phyloP scores from a whole-genome alignment of 2,329 filamentous ascomycete species.

The Intubia oerlemansii region DNA sequence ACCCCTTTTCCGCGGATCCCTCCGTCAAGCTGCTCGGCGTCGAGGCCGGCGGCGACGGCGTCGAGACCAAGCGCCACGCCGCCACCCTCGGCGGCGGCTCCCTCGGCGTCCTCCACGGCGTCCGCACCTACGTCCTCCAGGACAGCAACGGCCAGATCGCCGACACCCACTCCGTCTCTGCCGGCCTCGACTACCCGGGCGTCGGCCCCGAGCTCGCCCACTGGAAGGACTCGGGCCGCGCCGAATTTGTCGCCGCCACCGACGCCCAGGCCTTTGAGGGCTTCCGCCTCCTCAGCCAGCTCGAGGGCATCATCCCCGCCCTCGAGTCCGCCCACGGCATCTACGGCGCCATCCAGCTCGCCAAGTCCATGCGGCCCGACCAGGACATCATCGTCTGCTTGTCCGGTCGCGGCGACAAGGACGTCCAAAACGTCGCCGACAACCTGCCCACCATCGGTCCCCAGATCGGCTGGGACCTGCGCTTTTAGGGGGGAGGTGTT shows the following conservation, averaged over 20 bases:
- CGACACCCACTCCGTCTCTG: constrained; percentile 91
- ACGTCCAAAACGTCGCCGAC: constrained; percentile 94
- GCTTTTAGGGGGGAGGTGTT: constrained; percentile 29
- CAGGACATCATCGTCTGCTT: constrained; percentile 87
- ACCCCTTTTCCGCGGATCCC: constrained; percentile 72
- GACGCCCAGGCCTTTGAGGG: constrained; percentile 78
- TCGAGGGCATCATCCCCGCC: constrained; percentile 93
- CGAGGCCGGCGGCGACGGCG: constrained; percentile 82
- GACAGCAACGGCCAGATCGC: constrained; percentile 80
- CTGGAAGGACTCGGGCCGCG: constrained; percentile 82
- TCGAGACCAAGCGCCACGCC: constrained; percentile 68
- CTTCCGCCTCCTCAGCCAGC: constrained; percentile 65
- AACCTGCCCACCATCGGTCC: constrained; percentile 77
- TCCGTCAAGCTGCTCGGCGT: constrained; percentile 80
- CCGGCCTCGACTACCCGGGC: constrained; percentile 90
- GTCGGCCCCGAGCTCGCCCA: constrained; percentile 79
- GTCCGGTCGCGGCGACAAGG: constrained; percentile 88
- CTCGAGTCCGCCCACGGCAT: constrained; percentile 87
- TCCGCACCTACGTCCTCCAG: constrained; percentile 88
- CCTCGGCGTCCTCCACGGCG: constrained; percentile 88
- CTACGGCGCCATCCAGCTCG: constrained; percentile 70
- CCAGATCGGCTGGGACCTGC: constrained; percentile 56
- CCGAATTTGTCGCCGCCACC: constrained; percentile 76
- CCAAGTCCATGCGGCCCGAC: constrained; percentile 76
- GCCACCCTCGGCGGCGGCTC: constrained; percentile 72